A percentile compares a stretch with the other conserved stretches of the same genome.
phyloP scores from a whole-genome alignment of 352 stramenopile species.

The Phytophthora sp. region DNA sequence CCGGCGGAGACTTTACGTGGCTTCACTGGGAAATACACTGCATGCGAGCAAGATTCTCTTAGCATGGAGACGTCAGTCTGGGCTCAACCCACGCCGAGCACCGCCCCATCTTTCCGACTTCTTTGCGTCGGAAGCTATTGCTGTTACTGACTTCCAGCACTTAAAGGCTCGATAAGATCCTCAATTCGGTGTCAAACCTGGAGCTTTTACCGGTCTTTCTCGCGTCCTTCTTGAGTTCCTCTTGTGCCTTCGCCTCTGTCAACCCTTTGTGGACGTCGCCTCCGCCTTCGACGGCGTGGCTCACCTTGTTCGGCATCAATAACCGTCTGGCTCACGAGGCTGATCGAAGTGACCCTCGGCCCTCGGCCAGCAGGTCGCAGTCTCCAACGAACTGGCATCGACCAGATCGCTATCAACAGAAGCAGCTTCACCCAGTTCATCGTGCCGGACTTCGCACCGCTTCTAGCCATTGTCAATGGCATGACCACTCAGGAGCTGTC shows the following conservation, averaged over 20 bases:
- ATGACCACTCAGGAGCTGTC: constrained; percentile 22
- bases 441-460: constrained; percentile 22
- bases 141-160: not conserved
- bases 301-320: constrained; percentile 28
- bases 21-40: too few relatives aligned
- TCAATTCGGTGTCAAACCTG: not conserved
- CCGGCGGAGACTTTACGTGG: not conserved
- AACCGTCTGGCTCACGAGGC: constrained; percentile 10
- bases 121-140: too few relatives aligned
- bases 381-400: constrained; percentile 31
- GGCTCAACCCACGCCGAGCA: too few relatives aligned
- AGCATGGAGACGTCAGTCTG: too few relatives aligned
- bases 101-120: not conserved
- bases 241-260: not conserved
- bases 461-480: constrained; percentile 28
- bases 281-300: constrained; percentile 27
- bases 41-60: too few relatives aligned
- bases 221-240: not conserved
- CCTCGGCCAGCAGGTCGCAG: constrained; percentile 23
- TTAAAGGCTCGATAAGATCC: not conserved
- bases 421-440: constrained; percentile 21
- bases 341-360: constrained; percentile 26
- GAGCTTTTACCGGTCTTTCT: not conserved
- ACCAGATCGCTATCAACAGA: constrained; percentile 26
- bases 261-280: not conserved